Evolutionary conservation across 495 filamentous ascomycete genomes (phyloP).

Genomic region (Pyrenopolyporus hunteri): DNA sequence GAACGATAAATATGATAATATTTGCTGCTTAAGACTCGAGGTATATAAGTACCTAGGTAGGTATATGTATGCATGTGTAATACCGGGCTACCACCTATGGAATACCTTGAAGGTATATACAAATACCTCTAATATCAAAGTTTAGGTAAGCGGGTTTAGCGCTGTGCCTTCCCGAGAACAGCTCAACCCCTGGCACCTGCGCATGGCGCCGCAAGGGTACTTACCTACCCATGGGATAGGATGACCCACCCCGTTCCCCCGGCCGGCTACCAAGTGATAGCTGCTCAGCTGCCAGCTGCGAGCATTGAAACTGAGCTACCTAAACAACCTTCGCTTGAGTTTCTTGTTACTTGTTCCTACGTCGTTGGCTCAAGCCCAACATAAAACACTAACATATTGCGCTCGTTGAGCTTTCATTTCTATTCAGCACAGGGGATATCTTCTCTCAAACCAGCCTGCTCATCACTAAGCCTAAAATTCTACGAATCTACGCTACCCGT

Average conservation of each 20-base stretch:
- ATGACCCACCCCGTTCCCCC: conserved; percentile 26
- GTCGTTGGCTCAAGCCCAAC: conserved; percentile 19
- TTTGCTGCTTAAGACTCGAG: too few species aligned
- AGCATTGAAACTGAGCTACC: background rate
- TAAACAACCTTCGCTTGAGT: background rate
- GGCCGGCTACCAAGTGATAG: too few species aligned
- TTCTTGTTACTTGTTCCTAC: conserved; percentile 27
- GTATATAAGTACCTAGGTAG: too few species aligned
- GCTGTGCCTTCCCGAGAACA: conserved; percentile 14
- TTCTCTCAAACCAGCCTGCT: background rate
- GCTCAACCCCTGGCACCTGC: conserved; percentile 28
- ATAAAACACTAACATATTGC: conserved; percentile 3
- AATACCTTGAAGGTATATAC: too few species aligned
- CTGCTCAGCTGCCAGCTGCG: too few species aligned
- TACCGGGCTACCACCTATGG: too few species aligned
- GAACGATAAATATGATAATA: too few species aligned
- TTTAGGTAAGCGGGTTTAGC: conserved; percentile 17
- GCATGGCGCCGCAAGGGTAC: conserved; percentile 28
- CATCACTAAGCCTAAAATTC: background rate
- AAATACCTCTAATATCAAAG: too few species aligned
- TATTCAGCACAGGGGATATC: background rate
- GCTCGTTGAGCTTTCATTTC: background rate
- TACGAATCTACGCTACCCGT: too few species aligned
- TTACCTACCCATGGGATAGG: conserved; percentile 11
- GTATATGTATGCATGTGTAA: too few species aligned